Conservation (phyloP, 2,329 filamentous ascomycete genomes). For the Chalaropsis thielavioides region DNA sequence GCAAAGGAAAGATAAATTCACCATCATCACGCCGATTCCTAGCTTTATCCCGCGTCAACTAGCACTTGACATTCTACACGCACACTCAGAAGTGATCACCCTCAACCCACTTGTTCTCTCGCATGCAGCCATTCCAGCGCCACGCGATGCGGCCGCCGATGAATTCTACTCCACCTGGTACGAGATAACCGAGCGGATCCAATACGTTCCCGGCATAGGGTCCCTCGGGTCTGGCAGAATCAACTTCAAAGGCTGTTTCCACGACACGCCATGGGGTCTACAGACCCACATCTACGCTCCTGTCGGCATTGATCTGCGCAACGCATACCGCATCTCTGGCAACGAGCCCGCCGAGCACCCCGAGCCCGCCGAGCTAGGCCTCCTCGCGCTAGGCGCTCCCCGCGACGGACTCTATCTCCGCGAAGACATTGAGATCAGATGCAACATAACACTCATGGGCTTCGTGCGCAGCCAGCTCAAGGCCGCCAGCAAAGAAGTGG, state of each 20-base stretch:
- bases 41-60: slow-evolving; percentile 56
- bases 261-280: slow-evolving; percentile 56
- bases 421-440: slow-evolving; percentile 57
- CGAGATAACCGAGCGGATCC: slow-evolving; percentile 54
- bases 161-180: slow-evolving; percentile 65
- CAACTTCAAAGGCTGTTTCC: slow-evolving; percentile 56
- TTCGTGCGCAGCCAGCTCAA: slow-evolving; percentile 56
- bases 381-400: slow-evolving; percentile 43
- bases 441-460: slow-evolving; percentile 48
- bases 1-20: slow-evolving; percentile 51
- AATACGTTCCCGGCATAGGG: slow-evolving; percentile 51
- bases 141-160: slow-evolving; percentile 51
- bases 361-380: slow-evolving; percentile 46
- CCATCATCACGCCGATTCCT: slow-evolving; percentile 55
- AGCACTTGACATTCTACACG: slow-evolving; percentile 57
- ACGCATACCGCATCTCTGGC: slow-evolving; percentile 52
- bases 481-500: slow-evolving; percentile 52
- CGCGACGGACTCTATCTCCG: slow-evolving; percentile 51
- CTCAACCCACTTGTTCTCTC: slow-evolving; percentile 53
- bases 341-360: slow-evolving; percentile 54
- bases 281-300: slow-evolving; percentile 60
- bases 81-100: slow-evolving; percentile 55
- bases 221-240: slow-evolving; percentile 51
- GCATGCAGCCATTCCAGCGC: slow-evolving; percentile 49
- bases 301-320: slow-evolving; percentile 50